Conservation (phyloP, 163 green algal species). For the Scenedesmus sp. region DNA sequence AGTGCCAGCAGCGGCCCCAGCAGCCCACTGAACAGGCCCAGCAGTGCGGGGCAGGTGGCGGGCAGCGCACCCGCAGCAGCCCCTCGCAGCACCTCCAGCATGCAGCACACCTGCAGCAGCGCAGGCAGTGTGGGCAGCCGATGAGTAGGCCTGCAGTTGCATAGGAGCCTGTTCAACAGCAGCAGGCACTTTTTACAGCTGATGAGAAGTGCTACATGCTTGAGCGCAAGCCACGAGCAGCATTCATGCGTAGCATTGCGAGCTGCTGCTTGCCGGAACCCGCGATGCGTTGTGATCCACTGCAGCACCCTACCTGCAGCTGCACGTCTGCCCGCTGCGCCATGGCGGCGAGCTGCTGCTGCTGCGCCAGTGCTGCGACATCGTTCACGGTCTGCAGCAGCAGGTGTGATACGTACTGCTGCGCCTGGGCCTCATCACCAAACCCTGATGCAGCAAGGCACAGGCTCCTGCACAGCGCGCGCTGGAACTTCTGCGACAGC, state of each 20-base stretch:
- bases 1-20: slow-evolving; percentile 73
- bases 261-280: not conserved
- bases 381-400: slow-evolving; percentile 55
- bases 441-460: slow-evolving; percentile 52
- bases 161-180: no score
- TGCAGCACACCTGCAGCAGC: slow-evolving; percentile 56
- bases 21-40: slow-evolving; percentile 52
- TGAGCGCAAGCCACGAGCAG: not conserved
- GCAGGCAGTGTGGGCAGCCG: no score
- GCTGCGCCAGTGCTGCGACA: slow-evolving; percentile 46
- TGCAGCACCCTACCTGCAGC: slow-evolving; percentile 36
- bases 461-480: slow-evolving; percentile 56
- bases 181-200: not conserved
- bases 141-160: no score
- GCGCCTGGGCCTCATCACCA: slow-evolving; percentile 6
- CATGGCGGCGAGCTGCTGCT: slow-evolving; percentile 38
- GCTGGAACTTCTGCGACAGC: slow-evolving; percentile 64
- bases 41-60: slow-evolving; percentile 62
- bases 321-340: slow-evolving; percentile 45
- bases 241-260: not conserved
- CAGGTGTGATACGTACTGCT: slow-evolving; percentile 54
- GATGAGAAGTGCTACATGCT: not conserved
- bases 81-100: slow-evolving; percentile 80
- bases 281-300: no score
- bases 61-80: slow-evolving; percentile 62